Evolutionary conservation across 192 early-diverging fungal genomes (phyloP), one percentile per base, ranked within the genome.

Genomic region (Chytriomyces confervae): DNA sequence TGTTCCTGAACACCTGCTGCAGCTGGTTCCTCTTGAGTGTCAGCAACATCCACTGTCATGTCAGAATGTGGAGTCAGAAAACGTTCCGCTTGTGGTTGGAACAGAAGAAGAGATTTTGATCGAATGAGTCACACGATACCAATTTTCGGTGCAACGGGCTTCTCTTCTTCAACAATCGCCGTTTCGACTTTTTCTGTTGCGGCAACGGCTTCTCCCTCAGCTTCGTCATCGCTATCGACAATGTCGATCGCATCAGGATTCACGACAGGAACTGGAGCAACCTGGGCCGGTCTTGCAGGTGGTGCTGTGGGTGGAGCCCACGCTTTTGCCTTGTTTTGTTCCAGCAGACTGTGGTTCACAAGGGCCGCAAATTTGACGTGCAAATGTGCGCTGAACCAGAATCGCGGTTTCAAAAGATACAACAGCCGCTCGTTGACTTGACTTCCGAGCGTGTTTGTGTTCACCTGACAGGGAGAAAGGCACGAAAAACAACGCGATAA

Each of bases 311-410:
- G 70, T 77, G 81, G 75, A 82, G 62, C 62, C 7, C 63, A 7
- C 5, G 51, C 50, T 24, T 80, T 67, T 11, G 46, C 43, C 45
- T 44, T 66, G 11, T 50, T 20, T 51, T 45, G 46, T 51, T 81
- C 60, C 27, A 29, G 77, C 77, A n/a, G 53, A 57, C 20, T 57
- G 70, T 89, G 89, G 27, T 81, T 20, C 18, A 94, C 88, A 0
- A 91, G 29, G 0, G 97, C 96, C 36, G 91, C 84, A 80, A 91
- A 99, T 43, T 93, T 90, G 24, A 97, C 94, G 80, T 99, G 98
- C 72, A 98, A 79, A 81, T 99, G 98, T 3, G 97, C 97, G 6
- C 94, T 83, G 76, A 98, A 97, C 98, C 98, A 99, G 83, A 91
- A 94, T 6, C 83, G 80, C 10, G 98, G 98, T 64, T 91, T 86